Evolutionary conservation across 2,329 filamentous ascomycete species (phyloP), one percentile per base, ranked within the genome.

Genomic region (Alternaria conjuncta): DNA sequence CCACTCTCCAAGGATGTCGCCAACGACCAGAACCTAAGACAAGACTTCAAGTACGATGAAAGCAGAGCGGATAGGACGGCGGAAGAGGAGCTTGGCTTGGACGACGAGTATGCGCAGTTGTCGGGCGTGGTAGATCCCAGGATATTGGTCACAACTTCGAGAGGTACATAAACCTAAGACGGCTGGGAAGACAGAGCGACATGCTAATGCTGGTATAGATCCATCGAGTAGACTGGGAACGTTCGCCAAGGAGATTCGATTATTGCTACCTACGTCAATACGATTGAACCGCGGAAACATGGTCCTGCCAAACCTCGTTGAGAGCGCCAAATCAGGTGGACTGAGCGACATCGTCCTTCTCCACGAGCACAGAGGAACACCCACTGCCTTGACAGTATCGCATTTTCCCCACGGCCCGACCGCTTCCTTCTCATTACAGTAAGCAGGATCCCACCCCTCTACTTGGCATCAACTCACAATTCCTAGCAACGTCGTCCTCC

Each of bases 41-140:
- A 92, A 76, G 93, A 98, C 78, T 97, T 92, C 82, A 94, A 94
- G 77, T 99, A 95, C 79, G 96, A 99, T 78, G 95, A 97, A 81
- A 92, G 93, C 5, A 84, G 88, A 23, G 86, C 87, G 21, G 91
- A 94, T 71, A 82, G 89, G 58, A 89, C 85, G 4, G 84, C 85
- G 3, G 86, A 92, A 61, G 90, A 93, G 61, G 86, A 90, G 77
- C 81, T 93, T 18, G 90, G 92, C 59, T 82, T 96, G 20, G 93
- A 96, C 76, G 93, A 97, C 75, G 95, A 98, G 82, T 98, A 97
- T 79, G 89, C 91, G 23, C 89, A 94, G 70, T 87, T 97, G 1
- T 96, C 92, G n/a, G 96, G 96, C 30, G 89, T 98, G 43, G 88
- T 96, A 41, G 96, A 98, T 71, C 94, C 95, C 7, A 87, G 94